These are phyloP conservation scores for Geotrichum ghanense DNA, from an alignment of 805 yeast genomes.

Conservation along the genomic window DNA sequence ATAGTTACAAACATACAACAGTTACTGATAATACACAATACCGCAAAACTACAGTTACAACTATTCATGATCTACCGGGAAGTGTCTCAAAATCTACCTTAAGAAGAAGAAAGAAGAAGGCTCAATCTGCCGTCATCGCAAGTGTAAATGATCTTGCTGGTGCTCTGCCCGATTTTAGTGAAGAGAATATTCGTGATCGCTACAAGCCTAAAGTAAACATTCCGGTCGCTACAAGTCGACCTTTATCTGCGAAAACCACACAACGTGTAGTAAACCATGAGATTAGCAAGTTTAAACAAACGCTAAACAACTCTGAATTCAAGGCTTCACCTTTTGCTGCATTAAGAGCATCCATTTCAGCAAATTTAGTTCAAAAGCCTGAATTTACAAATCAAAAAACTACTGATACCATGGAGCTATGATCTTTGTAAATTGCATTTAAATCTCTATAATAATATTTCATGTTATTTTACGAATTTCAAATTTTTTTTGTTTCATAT, in stretches of 20 bases:
- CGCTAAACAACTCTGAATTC: constrained; percentile 12
- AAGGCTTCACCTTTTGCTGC: constrained; percentile 17
- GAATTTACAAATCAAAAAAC: constrained; percentile 8
- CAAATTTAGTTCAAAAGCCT: constrained; percentile 12
- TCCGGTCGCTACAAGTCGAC: constrained; percentile 9
- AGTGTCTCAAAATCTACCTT: constrained; percentile 14
- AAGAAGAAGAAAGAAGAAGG: constrained; percentile 14
- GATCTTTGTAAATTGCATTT: too few relatives aligned
- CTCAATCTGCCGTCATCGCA: constrained; percentile 9
- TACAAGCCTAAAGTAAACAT: constrained; percentile 5
- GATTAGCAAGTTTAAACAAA: constrained; percentile 14
- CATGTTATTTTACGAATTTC: too few relatives aligned
- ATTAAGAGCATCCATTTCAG: constrained; percentile 10
- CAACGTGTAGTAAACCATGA: constrained; percentile 16
- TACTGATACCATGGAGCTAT: not conserved
- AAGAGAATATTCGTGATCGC: not conserved
- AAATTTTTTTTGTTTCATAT: too few relatives aligned
- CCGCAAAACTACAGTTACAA: not conserved
- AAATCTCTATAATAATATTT: too few relatives aligned
- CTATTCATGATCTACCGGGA: not conserved
- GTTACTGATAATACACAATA: not conserved
- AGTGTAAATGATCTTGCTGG: constrained; percentile 12
- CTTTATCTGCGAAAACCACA: constrained; percentile 8
- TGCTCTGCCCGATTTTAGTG: constrained; percentile 11
- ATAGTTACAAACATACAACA: not conserved